phyloP scores from a whole-genome alignment of 345 rosid genomes.

The Eucalyptus pauciflora region DNA sequence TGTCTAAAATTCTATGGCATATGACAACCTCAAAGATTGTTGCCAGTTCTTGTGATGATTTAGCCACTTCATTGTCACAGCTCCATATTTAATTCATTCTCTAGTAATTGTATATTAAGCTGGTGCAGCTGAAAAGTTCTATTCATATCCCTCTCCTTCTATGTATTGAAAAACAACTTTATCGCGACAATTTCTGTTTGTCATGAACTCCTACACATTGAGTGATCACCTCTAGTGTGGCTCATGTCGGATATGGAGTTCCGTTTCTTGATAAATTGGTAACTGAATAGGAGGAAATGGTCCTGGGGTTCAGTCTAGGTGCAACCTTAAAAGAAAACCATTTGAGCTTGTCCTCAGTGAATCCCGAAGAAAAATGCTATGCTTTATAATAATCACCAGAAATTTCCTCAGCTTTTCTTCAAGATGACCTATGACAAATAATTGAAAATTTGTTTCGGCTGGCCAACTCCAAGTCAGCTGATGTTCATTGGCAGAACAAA shows the following conservation, averaged over 20 bases:
- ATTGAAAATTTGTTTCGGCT: neutral
- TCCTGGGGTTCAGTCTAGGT: neutral
- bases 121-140: neutral
- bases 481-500: neutral
- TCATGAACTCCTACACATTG: neutral
- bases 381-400: neutral
- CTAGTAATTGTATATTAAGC: neutral
- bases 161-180: neutral
- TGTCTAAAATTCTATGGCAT: neutral
- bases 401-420: neutral
- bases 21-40: neutral
- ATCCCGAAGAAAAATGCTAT: neutral
- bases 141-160: neutral
- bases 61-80: neutral
- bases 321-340: neutral
- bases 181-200: rapidly evolving
- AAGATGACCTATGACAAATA: neutral
- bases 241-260: neutral
- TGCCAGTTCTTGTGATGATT: neutral
- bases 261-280: neutral
- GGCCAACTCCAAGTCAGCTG: neutral
- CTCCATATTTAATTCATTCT: neutral
- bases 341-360: neutral
- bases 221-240: neutral
- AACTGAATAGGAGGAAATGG: neutral